A percentile compares a stretch with the other conserved stretches of the same genome.
Evolutionary conservation across 306 rosid genomes (phyloP).

Genomic region (Ziziphus jujuba): DNA sequence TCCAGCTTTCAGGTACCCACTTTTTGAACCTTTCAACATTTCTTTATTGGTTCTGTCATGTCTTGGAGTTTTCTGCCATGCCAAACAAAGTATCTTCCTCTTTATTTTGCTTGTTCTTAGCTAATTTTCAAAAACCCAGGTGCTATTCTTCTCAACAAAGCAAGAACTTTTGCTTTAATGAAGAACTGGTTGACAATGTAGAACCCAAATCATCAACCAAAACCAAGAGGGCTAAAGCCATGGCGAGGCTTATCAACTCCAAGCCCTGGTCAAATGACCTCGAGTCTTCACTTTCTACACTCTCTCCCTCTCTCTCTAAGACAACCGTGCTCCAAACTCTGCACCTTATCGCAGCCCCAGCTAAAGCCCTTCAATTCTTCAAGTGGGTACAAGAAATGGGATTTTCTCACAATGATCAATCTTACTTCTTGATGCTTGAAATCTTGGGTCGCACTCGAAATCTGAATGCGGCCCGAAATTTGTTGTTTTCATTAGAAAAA

Average conservation of each 20-base stretch:
- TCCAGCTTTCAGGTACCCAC: constrained; percentile 35
- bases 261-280: constrained; percentile 54
- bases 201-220: constrained; percentile 35
- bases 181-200: constrained; percentile 12
- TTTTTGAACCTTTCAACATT: background rate
- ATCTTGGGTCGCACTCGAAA: constrained; percentile 53
- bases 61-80: background rate
- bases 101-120: background rate
- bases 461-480: constrained; percentile 72
- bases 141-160: constrained; percentile 31
- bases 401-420: constrained; percentile 49
- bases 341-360: constrained; percentile 43
- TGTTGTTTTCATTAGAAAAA: constrained; percentile 65
- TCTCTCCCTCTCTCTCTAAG: constrained; percentile 51
- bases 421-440: constrained; percentile 60
- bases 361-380: constrained; percentile 61
- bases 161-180: constrained; percentile 11
- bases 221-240: constrained; percentile 45
- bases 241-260: constrained; percentile 53
- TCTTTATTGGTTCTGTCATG: background rate
- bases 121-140: constrained; percentile 35
- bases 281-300: constrained; percentile 40
- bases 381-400: constrained; percentile 60
- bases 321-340: constrained; percentile 65
- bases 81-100: background rate